Base-by-base conservation (phyloP, 2,329 filamentous ascomycete genomes). In the Xylariales sp. region DNA sequence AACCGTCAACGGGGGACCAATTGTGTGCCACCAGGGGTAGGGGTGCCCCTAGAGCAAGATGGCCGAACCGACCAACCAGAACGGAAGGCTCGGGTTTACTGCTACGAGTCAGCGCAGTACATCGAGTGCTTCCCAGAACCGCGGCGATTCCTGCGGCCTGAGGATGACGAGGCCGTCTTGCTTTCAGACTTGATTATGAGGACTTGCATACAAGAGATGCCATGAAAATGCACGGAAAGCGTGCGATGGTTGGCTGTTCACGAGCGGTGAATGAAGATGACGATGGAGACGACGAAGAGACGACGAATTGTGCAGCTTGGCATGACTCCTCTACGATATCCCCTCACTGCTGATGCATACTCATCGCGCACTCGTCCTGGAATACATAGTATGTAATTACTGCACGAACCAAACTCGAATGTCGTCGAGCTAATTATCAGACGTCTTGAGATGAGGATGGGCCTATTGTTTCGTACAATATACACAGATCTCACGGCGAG, bases 31-130 rank as follows among this genome's bases (percentile, higher is more conserved):
- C 24, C 24, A n/a, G n/a, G n/a, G n/a, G 9, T 11, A 20, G 19
- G 24, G 31, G 10, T 15, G 19, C 10, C 28, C 28, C 19, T 14
- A 34, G 31, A 28, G 21, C 16, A 22, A 15, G 18, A 35, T 12
- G 31, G 21, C 39, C 39, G 39, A 36, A 22, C 39, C 39, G 28
- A 42, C 24, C 39, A 35, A 42, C 24, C 39, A 42, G 31, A 42
- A 18, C 29, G 14, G 29, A 14, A 7, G 29, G 14, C 14, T 12
- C 22, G 21, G 14, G 35, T 38, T 10, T 12, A 12, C 15, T 16
- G 20, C 21, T 21, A 22, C 21, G 18, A 16, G 18, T 11, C 32
- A 18, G 32, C 32, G 32, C 32, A 34, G 32, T 18, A 16, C 12
- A 20, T 9, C 32, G 14, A 34, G 18, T 34, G 19, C 34, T 37